Evolutionary conservation across 768 basidiomycete species (phyloP).

Genomic region (Cubamyces lactineus): DNA sequence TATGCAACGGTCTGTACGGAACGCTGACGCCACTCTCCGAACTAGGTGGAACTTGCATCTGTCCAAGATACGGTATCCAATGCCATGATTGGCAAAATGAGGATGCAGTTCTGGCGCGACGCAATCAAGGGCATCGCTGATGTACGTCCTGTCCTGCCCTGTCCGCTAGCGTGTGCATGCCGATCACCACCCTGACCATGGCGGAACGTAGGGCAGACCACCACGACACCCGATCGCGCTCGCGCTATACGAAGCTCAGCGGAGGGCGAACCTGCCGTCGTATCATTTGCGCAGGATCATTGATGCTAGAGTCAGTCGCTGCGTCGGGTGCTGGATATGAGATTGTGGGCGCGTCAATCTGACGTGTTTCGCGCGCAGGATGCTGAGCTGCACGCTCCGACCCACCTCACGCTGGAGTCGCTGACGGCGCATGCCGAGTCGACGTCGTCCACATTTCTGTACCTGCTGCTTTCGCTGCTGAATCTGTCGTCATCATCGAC

Average conservation of each 20-base stretch:
- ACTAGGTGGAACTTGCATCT: constrained; percentile 76
- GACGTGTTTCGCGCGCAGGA: constrained; percentile 28
- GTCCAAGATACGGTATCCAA: constrained; percentile 79
- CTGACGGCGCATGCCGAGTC: constrained; percentile 77
- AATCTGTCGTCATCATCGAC: constrained; percentile 53
- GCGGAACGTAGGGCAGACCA: constrained; percentile 61
- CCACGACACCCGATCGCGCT: constrained; percentile 82
- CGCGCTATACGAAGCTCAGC: constrained; percentile 63
- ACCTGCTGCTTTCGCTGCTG: constrained; percentile 72
- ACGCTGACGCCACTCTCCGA: constrained; percentile 7
- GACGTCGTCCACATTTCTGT: constrained; percentile 77
- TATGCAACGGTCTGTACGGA: neutral
- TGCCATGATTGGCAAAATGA: constrained; percentile 74
- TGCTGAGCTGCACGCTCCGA: constrained; percentile 53
- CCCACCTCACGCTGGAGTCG: constrained; percentile 68
- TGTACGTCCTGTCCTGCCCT: constrained; percentile 44
- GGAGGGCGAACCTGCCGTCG: constrained; percentile 52
- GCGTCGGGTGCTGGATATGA: constrained; percentile 7
- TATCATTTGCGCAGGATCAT: constrained; percentile 85
- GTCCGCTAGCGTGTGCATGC: neutral
- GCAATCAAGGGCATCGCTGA: constrained; percentile 68
- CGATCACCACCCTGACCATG: constrained; percentile 17
- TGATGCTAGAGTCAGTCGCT: constrained; percentile 72
- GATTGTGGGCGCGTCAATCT: constrained; percentile 17
- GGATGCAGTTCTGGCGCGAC: constrained; percentile 89